Conservation (phyloP, 495 filamentous ascomycete species). For the Astrothelium subdiscretum region DNA sequence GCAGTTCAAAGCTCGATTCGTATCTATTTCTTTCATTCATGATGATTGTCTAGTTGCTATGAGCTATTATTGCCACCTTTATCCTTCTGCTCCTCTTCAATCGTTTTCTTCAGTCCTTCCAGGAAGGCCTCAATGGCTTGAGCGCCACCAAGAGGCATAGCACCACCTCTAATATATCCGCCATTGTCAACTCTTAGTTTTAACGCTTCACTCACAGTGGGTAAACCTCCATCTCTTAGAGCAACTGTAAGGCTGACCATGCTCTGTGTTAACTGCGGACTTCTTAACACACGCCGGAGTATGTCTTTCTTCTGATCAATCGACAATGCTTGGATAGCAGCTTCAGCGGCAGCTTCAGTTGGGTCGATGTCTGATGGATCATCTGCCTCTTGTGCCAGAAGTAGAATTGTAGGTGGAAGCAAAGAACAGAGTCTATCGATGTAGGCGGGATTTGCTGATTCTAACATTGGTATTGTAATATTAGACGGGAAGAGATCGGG, state of each 20-base stretch:
- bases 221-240: conserved; percentile 82
- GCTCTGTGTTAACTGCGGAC: conserved; percentile 84
- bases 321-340: conserved; percentile 62
- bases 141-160: conserved; percentile 74
- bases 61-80: background rate
- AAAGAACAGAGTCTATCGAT: conserved; percentile 65
- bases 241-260: conserved; percentile 73
- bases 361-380: conserved; percentile 46
- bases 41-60: background rate
- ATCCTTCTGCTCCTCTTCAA: conserved; percentile 44
- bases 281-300: conserved; percentile 70
- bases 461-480: conserved; percentile 64
- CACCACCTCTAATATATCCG: conserved; percentile 60
- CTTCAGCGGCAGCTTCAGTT: conserved; percentile 51
- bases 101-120: conserved; percentile 67
- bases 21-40: no score
- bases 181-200: conserved; percentile 68
- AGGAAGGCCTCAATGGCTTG: conserved; percentile 87
- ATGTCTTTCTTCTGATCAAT: conserved; percentile 70
- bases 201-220: conserved; percentile 77
- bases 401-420: conserved; percentile 61
- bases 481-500: conserved; percentile 71
- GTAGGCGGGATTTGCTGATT: conserved; percentile 47
- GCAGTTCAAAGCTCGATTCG: no score
- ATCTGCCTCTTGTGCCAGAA: conserved; percentile 58